Evolutionary conservation across 495 filamentous ascomycete genomes (phyloP), one percentile per base, ranked within the genome.

Genomic region (Aspergillus campestris): DNA sequence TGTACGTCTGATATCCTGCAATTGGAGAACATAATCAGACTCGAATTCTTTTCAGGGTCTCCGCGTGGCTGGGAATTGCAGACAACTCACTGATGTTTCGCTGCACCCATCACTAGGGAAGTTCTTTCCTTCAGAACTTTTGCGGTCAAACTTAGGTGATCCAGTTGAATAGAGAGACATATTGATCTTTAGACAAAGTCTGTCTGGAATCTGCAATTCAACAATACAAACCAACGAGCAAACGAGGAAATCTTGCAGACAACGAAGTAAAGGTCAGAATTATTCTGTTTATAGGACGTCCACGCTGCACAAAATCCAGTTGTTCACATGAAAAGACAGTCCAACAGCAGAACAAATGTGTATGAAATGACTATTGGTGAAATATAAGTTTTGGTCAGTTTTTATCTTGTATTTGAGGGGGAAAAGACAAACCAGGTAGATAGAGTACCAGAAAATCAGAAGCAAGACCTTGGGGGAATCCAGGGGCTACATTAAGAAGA

Each of bases 161-260:
- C 49, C 50, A 37, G 46, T 36, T 15, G 54, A 48, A 27, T 61
- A 38, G 27, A 60, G 53, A 38, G 64, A 55, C 62, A 69, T 67
- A 4, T 40, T 56, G 44, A 33, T 43, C 36, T 31, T 13, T 32
- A 48, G 15, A 44, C 15, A 8, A 48, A 34, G 30, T 7, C 2
- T 34, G 13, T 33, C 39, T 39, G 28, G 38, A 18, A 40, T 38
- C 43, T 36, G 41, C 11, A 45, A 38, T 29, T 15, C n/a, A 36
- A 28, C 35, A 31, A 8, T 8, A 15, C 18, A 38, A 50, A 34
- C 35, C 29, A 51, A 45, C 40, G n/a, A 48, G 31, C 10, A 0
- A 31, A 29, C 8, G 27, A 30, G 15, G 8, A 47, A 29, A 15
- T 27, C 6, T 10, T 28, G 33, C 29, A 3, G 38, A 33, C 12